phyloP scores from a whole-genome alignment of 2,329 filamentous ascomycete genomes.

The Rachicladosporium sp. region DNA sequence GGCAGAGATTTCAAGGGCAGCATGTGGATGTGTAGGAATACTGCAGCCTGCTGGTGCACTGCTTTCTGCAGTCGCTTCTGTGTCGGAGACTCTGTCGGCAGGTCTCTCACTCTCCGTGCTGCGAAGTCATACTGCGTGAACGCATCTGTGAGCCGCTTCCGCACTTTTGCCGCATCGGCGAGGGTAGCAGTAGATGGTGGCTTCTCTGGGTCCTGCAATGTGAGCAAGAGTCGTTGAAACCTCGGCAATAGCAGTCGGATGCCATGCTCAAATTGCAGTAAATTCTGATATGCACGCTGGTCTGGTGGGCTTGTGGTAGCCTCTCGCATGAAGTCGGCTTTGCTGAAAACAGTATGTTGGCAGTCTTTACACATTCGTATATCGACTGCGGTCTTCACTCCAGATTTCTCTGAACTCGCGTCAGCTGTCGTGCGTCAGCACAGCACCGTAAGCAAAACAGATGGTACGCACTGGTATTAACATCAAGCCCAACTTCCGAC shows the following conservation, averaged over 20 bases:
- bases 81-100: constrained; percentile 58
- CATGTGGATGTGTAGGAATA: constrained; percentile 83
- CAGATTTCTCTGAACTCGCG: constrained; percentile 27
- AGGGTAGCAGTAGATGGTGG: constrained; percentile 59
- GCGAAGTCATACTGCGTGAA: constrained; percentile 80
- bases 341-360: constrained; percentile 56
- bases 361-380: constrained; percentile 90
- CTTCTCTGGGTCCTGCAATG: constrained; percentile 59
- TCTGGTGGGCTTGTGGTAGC: constrained; percentile 57
- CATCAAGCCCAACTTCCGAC: constrained; percentile 66
- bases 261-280: constrained; percentile 77
- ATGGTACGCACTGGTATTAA: constrained; percentile 46
- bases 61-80: constrained; percentile 68
- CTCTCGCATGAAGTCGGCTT: constrained; percentile 65
- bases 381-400: constrained; percentile 55
- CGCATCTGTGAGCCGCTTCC: constrained; percentile 78
- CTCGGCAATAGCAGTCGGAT: constrained; percentile 70
- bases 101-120: constrained; percentile 66
- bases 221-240: constrained; percentile 65
- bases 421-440: constrained; percentile 18
- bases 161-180: constrained; percentile 73
- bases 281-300: constrained; percentile 68
- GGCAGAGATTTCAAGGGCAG: constrained; percentile 55
- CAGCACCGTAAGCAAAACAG: constrained; percentile 16
- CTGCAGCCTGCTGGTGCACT: constrained; percentile 69